Evolutionary conservation across 2,329 filamentous ascomycete species (phyloP).

Genomic region (Tolypocladium ovalisporum): DNA sequence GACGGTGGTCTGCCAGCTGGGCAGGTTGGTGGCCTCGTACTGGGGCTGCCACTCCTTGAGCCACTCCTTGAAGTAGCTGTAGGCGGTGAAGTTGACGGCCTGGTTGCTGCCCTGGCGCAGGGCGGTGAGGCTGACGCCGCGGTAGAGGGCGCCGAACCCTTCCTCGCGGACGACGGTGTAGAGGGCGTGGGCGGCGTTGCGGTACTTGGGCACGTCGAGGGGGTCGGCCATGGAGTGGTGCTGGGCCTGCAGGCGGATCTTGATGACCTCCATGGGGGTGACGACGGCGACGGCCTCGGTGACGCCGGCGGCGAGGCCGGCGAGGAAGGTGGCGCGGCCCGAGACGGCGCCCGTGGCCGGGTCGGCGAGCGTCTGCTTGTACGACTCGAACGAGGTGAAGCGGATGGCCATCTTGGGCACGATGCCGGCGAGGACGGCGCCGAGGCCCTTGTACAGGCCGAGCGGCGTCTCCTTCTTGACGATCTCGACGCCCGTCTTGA

Average conservation of each 20-base stretch:
- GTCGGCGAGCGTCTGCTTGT: slow-evolving; percentile 75
- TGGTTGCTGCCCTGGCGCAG: slow-evolving; percentile 94
- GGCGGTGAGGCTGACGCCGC: slow-evolving; percentile 87
- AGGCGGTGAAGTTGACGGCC: slow-evolving; percentile 97
- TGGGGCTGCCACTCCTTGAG: slow-evolving; percentile 65
- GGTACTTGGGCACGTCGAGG: slow-evolving; percentile 91
- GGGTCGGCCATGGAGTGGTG: slow-evolving; percentile 97
- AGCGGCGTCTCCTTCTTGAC: slow-evolving; percentile 82
- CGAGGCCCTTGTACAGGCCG: slow-evolving; percentile 95
- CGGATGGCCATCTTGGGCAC: slow-evolving; percentile 99
- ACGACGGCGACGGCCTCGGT: slow-evolving; percentile 96
- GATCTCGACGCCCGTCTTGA: slow-evolving; percentile 77
- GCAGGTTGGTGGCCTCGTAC: slow-evolving; percentile 54
- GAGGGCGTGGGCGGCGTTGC: slow-evolving; percentile 72
- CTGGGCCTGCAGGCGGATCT: slow-evolving; percentile 96
- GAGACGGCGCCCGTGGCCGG: slow-evolving; percentile 55
- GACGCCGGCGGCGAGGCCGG: slow-evolving; percentile 83
- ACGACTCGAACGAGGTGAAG: slow-evolving; percentile 93
- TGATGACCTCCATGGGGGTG: slow-evolving; percentile 98
- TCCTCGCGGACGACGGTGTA: slow-evolving; percentile 93
- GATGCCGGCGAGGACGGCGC: slow-evolving; percentile 90
- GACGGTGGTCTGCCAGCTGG: slow-evolving; percentile 79
- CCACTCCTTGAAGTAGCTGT: slow-evolving; percentile 79
- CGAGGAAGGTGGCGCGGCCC: slow-evolving; percentile 57
- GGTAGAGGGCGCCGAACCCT: slow-evolving; percentile 76